Percentiles rank a stretch among this genome's conserved stretches.
phyloP scores from a whole-genome alignment of 768 basidiomycete species.

The Agrocybe chaxingu region DNA sequence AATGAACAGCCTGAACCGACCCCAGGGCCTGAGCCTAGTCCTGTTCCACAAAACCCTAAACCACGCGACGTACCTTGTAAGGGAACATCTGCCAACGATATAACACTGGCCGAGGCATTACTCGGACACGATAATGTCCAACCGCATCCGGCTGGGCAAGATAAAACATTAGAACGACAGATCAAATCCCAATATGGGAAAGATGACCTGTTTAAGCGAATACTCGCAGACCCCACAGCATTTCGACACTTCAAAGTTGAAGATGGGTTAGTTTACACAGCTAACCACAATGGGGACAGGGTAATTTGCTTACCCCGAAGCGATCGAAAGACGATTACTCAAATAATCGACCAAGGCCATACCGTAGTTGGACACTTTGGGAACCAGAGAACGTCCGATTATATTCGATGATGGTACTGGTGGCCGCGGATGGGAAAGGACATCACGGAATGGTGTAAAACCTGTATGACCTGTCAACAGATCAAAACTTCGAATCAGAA shows the following conservation, averaged over 20 bases:
- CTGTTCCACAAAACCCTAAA: too few relatives aligned
- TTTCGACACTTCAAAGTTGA: too few relatives aligned
- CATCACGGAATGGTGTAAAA: conserved; percentile 17
- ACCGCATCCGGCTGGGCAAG: too few relatives aligned
- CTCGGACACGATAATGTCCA: too few relatives aligned
- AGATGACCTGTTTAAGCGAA: too few relatives aligned
- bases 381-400: conserved; percentile 20
- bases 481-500: conserved; percentile 14
- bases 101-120: too few relatives aligned
- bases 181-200: too few relatives aligned
- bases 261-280: conserved; percentile 6
- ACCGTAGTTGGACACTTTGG: conserved; percentile 29
- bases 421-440: conserved; percentile 23
- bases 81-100: not conserved
- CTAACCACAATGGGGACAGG: not conserved
- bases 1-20: not conserved
- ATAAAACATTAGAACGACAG: too few relatives aligned
- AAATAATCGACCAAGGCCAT: conserved; percentile 23
- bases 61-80: too few relatives aligned
- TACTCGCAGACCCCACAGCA: too few relatives aligned
- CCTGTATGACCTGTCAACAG: conserved; percentile 20
- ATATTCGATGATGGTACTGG: conserved; percentile 32
- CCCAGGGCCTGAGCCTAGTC: not conserved
- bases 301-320: conserved; percentile 19
- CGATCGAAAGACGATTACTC: conserved; percentile 5